Base-by-base conservation (phyloP, 164 flowering plant genomes). In the Taxillus chinensis region DNA sequence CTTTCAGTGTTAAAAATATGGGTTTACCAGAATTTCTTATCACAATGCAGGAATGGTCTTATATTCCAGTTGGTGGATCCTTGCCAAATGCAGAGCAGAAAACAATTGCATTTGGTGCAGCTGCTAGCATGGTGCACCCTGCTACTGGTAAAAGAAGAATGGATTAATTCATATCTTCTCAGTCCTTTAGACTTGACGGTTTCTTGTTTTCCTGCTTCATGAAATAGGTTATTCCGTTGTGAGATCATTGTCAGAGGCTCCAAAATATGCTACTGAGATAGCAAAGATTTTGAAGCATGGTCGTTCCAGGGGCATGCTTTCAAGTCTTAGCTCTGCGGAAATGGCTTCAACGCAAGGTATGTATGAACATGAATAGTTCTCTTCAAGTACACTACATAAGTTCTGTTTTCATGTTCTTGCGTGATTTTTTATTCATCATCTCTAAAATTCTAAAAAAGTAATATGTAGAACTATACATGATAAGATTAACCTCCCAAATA, bases 91-190 rank as follows among this genome's bases (percentile, higher is more conserved):
- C 96, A 52, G 90, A 80, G 63, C 97, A 93, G 64, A 88, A 83
- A 62, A 93, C 86, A 63, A 95, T 93, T 62, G 98, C 97, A 63
- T 93, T 88, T 80, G 98, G 98, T 63, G 97, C 96, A 71, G 98
- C 98, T 71, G 98, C 98, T 54, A 82, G 98, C 82, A 88, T 90
- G 98, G 90, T 93, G 57, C 98, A 93, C 76, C 98, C 98, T 53
- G 97, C 97, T 58, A 93, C 98, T 61, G 96, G 98, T 81, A 65
- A 68, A 64, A 71, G 39, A 62, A 57, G 41, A 38, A 40, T 52
- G 16, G 8, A 8, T 39, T 8, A 10, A 48, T 51, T 9, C 57
- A 3, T 38, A 48, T 57, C 52, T 41, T 3, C 41, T 41, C 15
- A 57, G 11, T 41, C 41, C 1, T 58, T 61, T 42, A 40, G 41